These are phyloP conservation scores for Amphibolis antarctica DNA, from an alignment of 106 monocot genomes.

Conservation along the genomic window DNA sequence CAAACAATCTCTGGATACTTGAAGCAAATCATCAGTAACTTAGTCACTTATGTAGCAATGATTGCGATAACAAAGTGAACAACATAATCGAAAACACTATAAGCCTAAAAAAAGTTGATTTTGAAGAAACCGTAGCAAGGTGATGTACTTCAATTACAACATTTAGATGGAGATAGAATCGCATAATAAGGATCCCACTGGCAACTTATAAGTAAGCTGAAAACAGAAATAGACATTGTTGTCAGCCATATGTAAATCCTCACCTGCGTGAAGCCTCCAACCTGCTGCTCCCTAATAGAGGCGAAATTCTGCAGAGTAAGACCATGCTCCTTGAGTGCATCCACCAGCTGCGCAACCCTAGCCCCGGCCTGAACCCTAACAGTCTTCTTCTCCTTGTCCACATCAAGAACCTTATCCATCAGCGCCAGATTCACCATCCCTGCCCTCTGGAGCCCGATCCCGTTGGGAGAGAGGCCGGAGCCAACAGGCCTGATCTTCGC, in stretches of 20 bases:
- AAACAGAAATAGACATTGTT: neutral
- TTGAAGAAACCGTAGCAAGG: too few relatives aligned
- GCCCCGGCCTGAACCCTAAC: slow-evolving; percentile 82
- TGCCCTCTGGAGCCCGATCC: slow-evolving; percentile 58
- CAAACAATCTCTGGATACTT: too few relatives aligned
- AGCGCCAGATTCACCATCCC: slow-evolving; percentile 93
- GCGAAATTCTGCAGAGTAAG: slow-evolving; percentile 95
- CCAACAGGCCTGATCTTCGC: slow-evolving; percentile 74
- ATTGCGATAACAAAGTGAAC: too few relatives aligned
- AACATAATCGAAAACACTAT: too few relatives aligned
- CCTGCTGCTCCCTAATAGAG: slow-evolving; percentile 91
- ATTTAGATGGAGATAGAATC: too few relatives aligned
- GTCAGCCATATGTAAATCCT: neutral
- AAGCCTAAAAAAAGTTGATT: too few relatives aligned
- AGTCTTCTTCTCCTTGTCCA: slow-evolving; percentile 48
- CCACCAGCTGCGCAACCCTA: slow-evolving; percentile 76
- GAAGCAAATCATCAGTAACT: too few relatives aligned
- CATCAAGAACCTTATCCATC: slow-evolving; percentile 86
- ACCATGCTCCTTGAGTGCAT: slow-evolving; percentile 69
- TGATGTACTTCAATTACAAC: too few relatives aligned
- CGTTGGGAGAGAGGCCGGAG: slow-evolving; percentile 85
- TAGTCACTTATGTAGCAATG: too few relatives aligned
- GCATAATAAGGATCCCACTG: too few relatives aligned
- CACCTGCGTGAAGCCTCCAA: slow-evolving; percentile 83
- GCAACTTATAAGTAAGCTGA: too few relatives aligned